Conservation (phyloP, 1,139 yeast species). For the Saccharomyces hybrid region DNA sequence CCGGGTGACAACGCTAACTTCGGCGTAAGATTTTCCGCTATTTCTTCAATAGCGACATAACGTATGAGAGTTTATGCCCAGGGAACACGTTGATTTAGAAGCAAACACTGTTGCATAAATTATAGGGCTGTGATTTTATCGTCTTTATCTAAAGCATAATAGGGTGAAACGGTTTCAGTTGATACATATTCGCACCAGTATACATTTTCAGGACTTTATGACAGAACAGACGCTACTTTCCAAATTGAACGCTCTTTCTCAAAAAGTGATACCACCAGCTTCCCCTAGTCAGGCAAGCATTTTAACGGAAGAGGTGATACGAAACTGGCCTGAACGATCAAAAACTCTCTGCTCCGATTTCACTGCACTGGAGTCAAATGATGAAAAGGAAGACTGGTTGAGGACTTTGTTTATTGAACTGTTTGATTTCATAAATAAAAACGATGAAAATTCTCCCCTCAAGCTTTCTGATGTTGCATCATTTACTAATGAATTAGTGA, state of each 20-base stretch:
- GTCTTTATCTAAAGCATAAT: background rate
- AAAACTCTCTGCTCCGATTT: conserved; percentile 10
- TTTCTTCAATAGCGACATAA: background rate
- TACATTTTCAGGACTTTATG: background rate
- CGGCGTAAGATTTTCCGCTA: background rate
- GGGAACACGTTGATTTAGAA: background rate
- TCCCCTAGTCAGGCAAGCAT: background rate
- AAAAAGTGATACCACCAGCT: background rate
- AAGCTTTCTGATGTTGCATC: conserved; percentile 10
- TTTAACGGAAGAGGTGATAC: conserved; percentile 11
- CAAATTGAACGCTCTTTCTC: background rate
- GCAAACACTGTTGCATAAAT: background rate
- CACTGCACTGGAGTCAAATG: conserved; percentile 7
- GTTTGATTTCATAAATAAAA: conserved; percentile 11
- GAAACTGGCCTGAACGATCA: conserved; percentile 13
- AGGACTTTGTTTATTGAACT: conserved; percentile 15
- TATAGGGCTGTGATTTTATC: background rate
- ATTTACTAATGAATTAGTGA: conserved; percentile 12
- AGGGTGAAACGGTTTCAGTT: background rate
- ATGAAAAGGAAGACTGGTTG: conserved; percentile 18
- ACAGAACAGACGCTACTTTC: background rate
- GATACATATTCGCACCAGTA: background rate
- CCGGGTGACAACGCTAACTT: background rate
- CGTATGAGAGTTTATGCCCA: background rate
- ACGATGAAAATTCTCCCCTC: conserved; percentile 4